Evolutionary conservation across 2,329 filamentous ascomycete genomes (phyloP).

Genomic region (Parastagonospora nodorum): DNA sequence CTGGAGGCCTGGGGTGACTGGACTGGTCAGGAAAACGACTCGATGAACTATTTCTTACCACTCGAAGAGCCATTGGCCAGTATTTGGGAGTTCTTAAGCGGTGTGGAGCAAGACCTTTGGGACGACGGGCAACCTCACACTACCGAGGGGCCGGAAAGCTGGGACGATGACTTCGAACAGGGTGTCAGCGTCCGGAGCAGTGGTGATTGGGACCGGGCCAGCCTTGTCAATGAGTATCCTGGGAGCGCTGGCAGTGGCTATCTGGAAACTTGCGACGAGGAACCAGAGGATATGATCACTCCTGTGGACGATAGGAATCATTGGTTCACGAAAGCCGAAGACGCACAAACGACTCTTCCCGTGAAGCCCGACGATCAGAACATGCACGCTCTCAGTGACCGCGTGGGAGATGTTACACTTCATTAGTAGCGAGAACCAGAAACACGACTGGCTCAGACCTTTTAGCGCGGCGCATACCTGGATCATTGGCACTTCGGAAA

Average conservation of each 20-base stretch:
- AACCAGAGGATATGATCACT: constrained; percentile 27
- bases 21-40: constrained; percentile 34
- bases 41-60: constrained; percentile 38
- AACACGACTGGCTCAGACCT: too few relatives aligned
- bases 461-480: too few relatives aligned
- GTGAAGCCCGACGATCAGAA: background rate
- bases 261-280: constrained; percentile 19
- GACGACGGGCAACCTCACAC: constrained; percentile 31
- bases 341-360: background rate
- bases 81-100: constrained; percentile 42
- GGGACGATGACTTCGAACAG: constrained; percentile 14
- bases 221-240: constrained; percentile 16
- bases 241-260: constrained; percentile 4
- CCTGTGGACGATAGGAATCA: constrained; percentile 13
- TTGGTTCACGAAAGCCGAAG: background rate
- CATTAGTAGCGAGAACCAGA: too few relatives aligned
- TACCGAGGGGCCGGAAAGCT: background rate
- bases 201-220: constrained; percentile 17
- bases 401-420: too few relatives aligned
- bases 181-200: constrained; percentile 19
- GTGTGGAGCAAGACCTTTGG: constrained; percentile 42
- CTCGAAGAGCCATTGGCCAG: constrained; percentile 34
- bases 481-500: too few relatives aligned
- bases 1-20: constrained; percentile 43
- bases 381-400: background rate